Conservation (phyloP, 345 rosid species). For the Populus simonii region DNA sequence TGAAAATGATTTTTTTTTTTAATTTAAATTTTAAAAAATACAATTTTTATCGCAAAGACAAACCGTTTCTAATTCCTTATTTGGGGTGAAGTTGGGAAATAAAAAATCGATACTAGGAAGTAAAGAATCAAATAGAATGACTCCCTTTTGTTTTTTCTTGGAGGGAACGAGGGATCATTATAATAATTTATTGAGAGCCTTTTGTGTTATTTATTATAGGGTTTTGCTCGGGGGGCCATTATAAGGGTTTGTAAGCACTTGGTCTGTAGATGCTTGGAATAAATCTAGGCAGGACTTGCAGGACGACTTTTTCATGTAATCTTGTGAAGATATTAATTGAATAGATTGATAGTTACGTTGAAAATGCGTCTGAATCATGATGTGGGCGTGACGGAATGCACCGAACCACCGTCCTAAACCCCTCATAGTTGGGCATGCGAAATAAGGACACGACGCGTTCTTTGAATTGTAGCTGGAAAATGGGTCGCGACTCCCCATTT, state of each 20-base stretch:
- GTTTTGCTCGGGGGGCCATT: background rate
- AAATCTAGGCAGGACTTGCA: too few species aligned
- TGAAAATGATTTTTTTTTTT: too few species aligned
- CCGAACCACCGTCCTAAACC: constrained; percentile 7
- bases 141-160: too few species aligned
- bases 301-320: background rate
- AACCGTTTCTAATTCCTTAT: too few species aligned
- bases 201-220: background rate
- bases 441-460: background rate
- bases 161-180: background rate
- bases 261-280: background rate
- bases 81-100: background rate
- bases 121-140: background rate
- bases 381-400: background rate
- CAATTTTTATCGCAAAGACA: too few species aligned
- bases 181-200: background rate
- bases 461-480: background rate
- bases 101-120: background rate
- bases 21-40: too few species aligned
- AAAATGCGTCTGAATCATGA: background rate
- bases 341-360: background rate
- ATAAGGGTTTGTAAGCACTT: background rate
- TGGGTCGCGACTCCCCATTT: background rate
- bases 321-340: background rate
- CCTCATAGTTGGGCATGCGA: background rate